Conservation (phyloP, 2,329 filamentous ascomycete species). For the Ophiostoma perfectum region DNA sequence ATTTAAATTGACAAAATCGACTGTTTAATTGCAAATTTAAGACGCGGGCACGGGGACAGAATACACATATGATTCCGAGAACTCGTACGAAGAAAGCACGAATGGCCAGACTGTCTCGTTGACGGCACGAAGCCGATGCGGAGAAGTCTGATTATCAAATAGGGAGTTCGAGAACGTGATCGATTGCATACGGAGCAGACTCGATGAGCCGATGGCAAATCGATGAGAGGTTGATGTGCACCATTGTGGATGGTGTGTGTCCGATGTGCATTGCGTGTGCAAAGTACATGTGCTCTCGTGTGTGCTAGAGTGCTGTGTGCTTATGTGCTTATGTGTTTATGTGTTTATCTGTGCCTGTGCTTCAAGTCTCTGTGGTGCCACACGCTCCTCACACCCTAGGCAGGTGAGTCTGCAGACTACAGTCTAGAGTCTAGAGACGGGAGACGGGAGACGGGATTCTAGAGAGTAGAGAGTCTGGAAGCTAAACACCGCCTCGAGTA, state of each 20-base stretch:
- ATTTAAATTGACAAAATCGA: neutral
- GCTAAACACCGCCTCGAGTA: neutral
- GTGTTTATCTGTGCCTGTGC: neutral
- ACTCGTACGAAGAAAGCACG: too few species aligned
- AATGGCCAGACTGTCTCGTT: too few species aligned
- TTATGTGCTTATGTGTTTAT: neutral
- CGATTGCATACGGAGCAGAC: neutral
- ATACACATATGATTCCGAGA: too few species aligned
- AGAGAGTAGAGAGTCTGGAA: too few species aligned
- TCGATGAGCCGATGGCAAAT: constrained; percentile 3
- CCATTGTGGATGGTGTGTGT: neutral
- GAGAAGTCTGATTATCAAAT: neutral
- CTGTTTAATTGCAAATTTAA: constrained; percentile 8
- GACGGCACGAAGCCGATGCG: neutral
- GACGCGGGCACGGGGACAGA: neutral
- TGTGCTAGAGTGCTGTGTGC: neutral
- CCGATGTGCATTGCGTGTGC: too few species aligned
- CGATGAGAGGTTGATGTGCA: neutral
- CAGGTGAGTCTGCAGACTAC: neutral
- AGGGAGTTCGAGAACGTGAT: neutral
- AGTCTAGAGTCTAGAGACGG: neutral
- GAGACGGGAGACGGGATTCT: neutral
- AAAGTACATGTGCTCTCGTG: neutral
- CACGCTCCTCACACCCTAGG: neutral
- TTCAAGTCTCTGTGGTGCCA: neutral